These are phyloP conservation scores for Pythium pyrilobum DNA, from an alignment of 352 stramenopile genomes.

Conservation along the genomic window DNA sequence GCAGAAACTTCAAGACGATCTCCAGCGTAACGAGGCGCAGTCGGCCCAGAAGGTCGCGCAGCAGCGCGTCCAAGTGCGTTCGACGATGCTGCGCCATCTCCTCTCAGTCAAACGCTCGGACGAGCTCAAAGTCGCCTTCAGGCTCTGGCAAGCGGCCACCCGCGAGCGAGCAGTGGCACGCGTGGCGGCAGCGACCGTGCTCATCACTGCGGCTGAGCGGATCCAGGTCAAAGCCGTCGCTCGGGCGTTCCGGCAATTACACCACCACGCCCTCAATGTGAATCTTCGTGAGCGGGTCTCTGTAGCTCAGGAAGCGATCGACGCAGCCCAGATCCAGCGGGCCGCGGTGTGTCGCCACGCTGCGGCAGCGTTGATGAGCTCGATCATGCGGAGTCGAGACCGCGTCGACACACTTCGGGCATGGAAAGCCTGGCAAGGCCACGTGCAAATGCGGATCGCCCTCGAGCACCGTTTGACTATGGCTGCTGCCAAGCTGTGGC, in stretches of 20 bases:
- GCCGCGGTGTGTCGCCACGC: neutral
- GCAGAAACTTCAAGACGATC: constrained; percentile 44
- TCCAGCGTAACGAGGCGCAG: constrained; percentile 36
- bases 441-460: neutral
- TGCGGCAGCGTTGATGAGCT: neutral
- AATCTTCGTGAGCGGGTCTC: neutral
- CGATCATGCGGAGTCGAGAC: neutral
- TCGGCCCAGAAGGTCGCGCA: constrained; percentile 26
- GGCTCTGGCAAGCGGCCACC: neutral
- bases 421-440: neutral
- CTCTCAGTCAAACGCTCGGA: neutral
- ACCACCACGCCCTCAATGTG: neutral
- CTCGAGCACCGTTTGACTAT: neutral
- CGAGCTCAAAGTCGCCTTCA: neutral
- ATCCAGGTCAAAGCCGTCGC: neutral
- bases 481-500: neutral
- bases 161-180: neutral
- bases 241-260: neutral
- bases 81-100: constrained; percentile 1
- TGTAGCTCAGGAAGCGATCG: neutral
- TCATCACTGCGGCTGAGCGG: neutral
- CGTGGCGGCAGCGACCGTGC: neutral
- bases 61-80: neutral
- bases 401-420: neutral
- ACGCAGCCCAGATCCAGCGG: neutral